Base-by-base conservation (phyloP, 148 eudicot species). In the Vaccinium vitisidaea region DNA sequence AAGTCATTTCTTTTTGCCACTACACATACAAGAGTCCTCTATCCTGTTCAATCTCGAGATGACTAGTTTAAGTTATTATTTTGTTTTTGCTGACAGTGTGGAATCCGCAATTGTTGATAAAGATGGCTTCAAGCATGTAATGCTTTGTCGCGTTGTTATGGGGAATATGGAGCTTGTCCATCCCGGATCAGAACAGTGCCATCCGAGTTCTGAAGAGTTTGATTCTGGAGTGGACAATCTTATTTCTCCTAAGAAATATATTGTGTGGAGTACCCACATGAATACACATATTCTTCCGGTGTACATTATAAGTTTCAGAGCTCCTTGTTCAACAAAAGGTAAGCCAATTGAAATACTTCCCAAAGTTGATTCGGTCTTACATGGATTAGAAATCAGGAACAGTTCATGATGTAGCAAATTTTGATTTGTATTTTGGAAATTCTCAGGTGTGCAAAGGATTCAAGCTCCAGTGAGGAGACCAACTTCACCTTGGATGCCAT, bases 201-300 rank as follows among this genome's bases (percentile, higher is more conserved):
- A 81, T 79, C 90, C 93, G 19, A 91, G 91, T 71, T 89, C 91
- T 0, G 90, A 86, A 6, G 85, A 88, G 46, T 91, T 90, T 10
- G 92, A 93, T 90, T 88, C 92, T 2, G 96, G 90, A 0, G 91
- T 86, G 2, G 97, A 92, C 59, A 84, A 89, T 83, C 77, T 82
- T 27, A 46, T 53, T 8, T 85, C 88, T 76, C 94, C 92, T 0
- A 90, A 65, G 5, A 91, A 86, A 84, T 92, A 93, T 78, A 77
- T 91, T 19, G 84, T 96, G 9, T 92, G 94, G 92, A 86, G 86
- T 84, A 84, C 86, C 69, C 85, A 89, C 73, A 92, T 96, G 91
- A 94, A 94, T 77, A 92, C 94, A 10, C 93, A 91, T 83, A 91
- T 96, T 71, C 85, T 94, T 85, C 99, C 99, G 0, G 94, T 92